Percentiles rank a stretch among this genome's conserved stretches.
phyloP scores from a whole-genome alignment of 2,329 filamentous ascomycete species.

The Mycocentrospora acerina region DNA sequence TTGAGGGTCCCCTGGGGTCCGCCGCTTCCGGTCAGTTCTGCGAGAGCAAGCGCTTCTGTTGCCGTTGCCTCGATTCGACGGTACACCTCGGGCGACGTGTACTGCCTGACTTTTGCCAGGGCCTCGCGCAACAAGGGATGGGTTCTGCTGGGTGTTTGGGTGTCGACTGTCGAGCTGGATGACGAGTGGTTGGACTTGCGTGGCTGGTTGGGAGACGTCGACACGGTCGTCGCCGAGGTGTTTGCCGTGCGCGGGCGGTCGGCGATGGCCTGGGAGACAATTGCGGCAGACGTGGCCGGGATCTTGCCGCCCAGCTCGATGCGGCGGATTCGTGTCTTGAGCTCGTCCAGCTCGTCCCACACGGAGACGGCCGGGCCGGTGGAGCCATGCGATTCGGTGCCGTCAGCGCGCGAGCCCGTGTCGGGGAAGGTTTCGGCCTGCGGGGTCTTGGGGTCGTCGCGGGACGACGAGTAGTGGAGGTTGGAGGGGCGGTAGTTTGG shows the following conservation, averaged over 20 bases:
- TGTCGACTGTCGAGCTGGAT: slow-evolving; percentile 46
- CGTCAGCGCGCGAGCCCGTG: slow-evolving; percentile 33
- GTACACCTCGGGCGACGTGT: slow-evolving; percentile 72
- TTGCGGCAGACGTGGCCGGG: slow-evolving; percentile 77
- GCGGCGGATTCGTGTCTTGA: slow-evolving; percentile 89
- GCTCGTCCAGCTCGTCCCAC: slow-evolving; percentile 95
- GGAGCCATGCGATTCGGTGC: slow-evolving; percentile 81
- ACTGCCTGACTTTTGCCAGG: slow-evolving; percentile 71
- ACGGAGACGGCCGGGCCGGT: slow-evolving; percentile 89
- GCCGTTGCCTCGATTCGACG: slow-evolving; percentile 78
- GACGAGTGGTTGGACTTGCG: slow-evolving; percentile 53
- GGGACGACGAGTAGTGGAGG: slow-evolving; percentile 37
- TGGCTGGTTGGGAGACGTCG: slow-evolving; percentile 79
- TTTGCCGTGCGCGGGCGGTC: slow-evolving; percentile 89
- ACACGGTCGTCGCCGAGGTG: slow-evolving; percentile 87
- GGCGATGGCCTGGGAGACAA: slow-evolving; percentile 63
- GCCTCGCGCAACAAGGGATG: slow-evolving; percentile 82
- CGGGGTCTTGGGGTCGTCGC: slow-evolving; percentile 30
- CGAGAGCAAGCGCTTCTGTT: slow-evolving; percentile 76
- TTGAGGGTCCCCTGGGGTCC: slow-evolving; percentile 64
- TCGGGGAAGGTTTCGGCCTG: slow-evolving; percentile 31
- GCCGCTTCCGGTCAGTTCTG: slow-evolving; percentile 72
- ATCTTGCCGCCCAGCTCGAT: slow-evolving; percentile 88
- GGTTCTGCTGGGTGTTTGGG: slow-evolving; percentile 53
- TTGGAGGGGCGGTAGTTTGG: slow-evolving; percentile 37